Conservation (phyloP, 2,329 filamentous ascomycete species). For the Paecilomyces fulvus region DNA sequence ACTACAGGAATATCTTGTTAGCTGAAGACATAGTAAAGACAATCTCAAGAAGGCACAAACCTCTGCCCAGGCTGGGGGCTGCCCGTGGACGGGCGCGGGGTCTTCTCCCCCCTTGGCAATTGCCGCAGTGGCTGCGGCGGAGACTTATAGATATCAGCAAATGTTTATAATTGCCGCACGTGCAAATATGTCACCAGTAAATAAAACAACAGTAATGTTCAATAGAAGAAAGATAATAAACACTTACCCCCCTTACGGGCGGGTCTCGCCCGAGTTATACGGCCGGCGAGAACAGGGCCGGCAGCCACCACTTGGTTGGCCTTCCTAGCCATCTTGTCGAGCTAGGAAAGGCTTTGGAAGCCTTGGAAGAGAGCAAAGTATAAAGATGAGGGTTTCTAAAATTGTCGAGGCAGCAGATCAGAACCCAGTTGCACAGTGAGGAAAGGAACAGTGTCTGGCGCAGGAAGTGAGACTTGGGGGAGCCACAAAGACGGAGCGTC, state of each 20-base stretch:
- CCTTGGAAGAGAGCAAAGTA: no score
- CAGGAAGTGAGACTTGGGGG: no score
- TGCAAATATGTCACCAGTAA: not conserved
- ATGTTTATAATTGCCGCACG: not conserved
- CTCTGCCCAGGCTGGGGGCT: slow-evolving; percentile 49
- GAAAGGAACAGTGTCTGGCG: no score
- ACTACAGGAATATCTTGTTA: slow-evolving; percentile 9
- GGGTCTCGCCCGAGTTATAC: not conserved
- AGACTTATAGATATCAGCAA: not conserved
- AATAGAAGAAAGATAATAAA: not conserved
- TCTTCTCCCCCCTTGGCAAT: not conserved
- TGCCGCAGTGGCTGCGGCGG: not conserved
- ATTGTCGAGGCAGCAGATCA: no score
- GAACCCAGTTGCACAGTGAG: no score
- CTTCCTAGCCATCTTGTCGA: not conserved
- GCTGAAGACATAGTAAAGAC: not conserved
- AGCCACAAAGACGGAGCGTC: no score
- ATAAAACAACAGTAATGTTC: no score
- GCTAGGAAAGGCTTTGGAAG: no score
- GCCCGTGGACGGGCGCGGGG: slow-evolving; percentile 11
- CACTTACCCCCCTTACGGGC: not conserved
- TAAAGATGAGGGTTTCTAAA: no score
- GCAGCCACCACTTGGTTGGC: not conserved
- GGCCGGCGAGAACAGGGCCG: not conserved
- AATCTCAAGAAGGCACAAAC: slow-evolving; percentile 10